phyloP scores from a whole-genome alignment of 148 eudicot species.

The Fallopia convolvulus region DNA sequence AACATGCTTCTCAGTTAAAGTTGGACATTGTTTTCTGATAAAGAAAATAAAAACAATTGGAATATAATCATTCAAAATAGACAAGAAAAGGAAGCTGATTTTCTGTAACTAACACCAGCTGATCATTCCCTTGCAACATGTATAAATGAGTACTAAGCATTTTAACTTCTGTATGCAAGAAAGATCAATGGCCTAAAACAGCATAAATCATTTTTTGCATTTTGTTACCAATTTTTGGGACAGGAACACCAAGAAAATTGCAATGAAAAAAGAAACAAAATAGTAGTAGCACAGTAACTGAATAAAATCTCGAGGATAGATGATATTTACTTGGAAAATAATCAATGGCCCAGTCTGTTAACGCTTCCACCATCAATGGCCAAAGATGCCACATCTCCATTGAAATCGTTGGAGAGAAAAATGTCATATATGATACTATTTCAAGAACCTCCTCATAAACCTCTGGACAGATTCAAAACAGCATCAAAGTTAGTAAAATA shows the following conservation, averaged over 20 bases:
- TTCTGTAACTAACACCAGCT: background rate
- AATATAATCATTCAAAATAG: background rate
- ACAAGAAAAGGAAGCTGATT: background rate
- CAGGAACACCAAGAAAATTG: background rate
- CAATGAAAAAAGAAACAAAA: background rate
- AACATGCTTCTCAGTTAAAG: background rate
- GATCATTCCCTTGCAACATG: background rate
- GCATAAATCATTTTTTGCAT: background rate
- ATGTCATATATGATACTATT: slow-evolving; percentile 96
- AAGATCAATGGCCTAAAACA: background rate
- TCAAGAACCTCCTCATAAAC: slow-evolving; percentile 96
- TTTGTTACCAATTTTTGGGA: background rate
- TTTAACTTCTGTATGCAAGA: background rate
- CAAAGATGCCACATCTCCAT: slow-evolving; percentile 97
- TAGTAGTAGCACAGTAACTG: background rate
- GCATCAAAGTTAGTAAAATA: background rate
- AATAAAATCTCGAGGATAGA: background rate
- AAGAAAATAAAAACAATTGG: background rate
- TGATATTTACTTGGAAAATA: slow-evolving; percentile 77
- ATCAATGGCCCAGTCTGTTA: slow-evolving; percentile 98
- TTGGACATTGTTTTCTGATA: background rate
- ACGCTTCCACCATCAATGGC: slow-evolving; percentile 93
- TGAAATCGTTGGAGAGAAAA: slow-evolving; percentile 84
- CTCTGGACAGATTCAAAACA: slow-evolving; percentile 44
- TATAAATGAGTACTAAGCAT: background rate